A percentile compares a stretch with the other conserved stretches of the same genome.
These are phyloP conservation scores for Alternaria sp. DNA, from an alignment of 2,329 filamentous ascomycete genomes.

Conservation along the genomic window DNA sequence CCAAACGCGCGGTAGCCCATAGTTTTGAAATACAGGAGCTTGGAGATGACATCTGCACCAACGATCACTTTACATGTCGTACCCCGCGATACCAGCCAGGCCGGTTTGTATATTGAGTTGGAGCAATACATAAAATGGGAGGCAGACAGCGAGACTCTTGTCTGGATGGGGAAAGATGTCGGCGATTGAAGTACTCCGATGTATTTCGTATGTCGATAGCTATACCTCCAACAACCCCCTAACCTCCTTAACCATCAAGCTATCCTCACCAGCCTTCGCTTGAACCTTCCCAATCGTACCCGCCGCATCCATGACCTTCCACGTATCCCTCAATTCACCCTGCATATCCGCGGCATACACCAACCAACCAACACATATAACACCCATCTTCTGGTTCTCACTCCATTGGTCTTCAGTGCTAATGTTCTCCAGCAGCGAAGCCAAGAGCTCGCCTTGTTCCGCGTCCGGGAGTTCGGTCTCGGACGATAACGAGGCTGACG, in stretches of 20 bases:
- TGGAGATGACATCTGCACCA: too few species aligned
- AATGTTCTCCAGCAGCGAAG: conserved; percentile 79
- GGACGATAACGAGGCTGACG: conserved; percentile 15
- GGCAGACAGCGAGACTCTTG: too few species aligned
- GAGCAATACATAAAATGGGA: too few species aligned
- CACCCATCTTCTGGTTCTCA: conserved; percentile 78
- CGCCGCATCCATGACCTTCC: conserved; percentile 76
- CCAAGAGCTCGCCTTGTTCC: conserved; percentile 81
- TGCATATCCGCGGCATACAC: conserved; percentile 72
- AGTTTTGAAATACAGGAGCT: too few species aligned
- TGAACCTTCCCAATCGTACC: conserved; percentile 60
- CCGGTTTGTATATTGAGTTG: too few species aligned
- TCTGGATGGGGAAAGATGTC: too few species aligned
- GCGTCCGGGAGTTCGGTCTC: conserved; percentile 64
- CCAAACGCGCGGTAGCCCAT: too few species aligned
- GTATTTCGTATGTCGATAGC: too few species aligned
- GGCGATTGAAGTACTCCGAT: too few species aligned
- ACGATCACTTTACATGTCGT: too few species aligned
- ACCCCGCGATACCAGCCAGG: too few species aligned
- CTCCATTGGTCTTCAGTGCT: conserved; percentile 54
- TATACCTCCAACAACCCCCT: conserved; percentile 39
- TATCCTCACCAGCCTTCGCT: conserved; percentile 34
- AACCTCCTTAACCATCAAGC: conserved; percentile 46
- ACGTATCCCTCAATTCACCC: conserved; percentile 80
- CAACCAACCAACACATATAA: conserved; percentile 78